Evolutionary conservation across 2,329 filamentous ascomycete genomes (phyloP), one percentile per base, ranked within the genome.

Genomic region (Macrophomina tecta): DNA sequence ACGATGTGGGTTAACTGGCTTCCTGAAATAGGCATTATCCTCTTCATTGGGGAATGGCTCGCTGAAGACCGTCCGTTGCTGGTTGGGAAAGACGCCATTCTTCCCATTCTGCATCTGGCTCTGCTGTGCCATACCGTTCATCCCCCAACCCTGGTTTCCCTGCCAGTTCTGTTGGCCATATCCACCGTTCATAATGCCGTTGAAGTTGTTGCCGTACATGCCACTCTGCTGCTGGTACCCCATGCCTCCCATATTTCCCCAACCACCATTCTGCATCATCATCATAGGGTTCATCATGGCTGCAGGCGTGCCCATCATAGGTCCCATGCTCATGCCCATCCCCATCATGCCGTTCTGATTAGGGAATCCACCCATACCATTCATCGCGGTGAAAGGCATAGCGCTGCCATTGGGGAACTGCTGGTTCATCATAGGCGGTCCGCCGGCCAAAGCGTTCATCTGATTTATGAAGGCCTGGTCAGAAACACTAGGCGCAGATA

Each of bases 1-100:
- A 61, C 95, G 88, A 76, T 97, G 92, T 2, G 94, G 94, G 76
- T 99, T 99, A 69, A 98, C 92, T 0, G 95, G 95, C 78, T 97
- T 94, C 67, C 95, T 88, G 78, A 98, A 96, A 80, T 99, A 99
- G 6, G 95, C 92, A 68, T 93, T 92, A 67, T 97, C 93, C 66
- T 96, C 92, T 70, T 88, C 88, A 67, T 86, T 89, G 2, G 85
- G 85, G 68, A 83, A 81, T 12, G 84, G 83, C 18, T 83, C 82
- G 40, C 82, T 81, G 72, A 86, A 85, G 42, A 81, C 75, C 30
- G 82, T 85, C 65, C 84, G 80, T 72, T 88, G 86, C 72, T 89
- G 87, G 70, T 88, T 88, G 12, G 84, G 81, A 69, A 88, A 88
- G 56, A 76, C 76, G 34, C 78, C 77, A 69, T 55, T 69, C 51